Evolutionary conservation across 2,329 filamentous ascomycete species (phyloP), one percentile per base, ranked within the genome.

Genomic region (Penicillium sp.): DNA sequence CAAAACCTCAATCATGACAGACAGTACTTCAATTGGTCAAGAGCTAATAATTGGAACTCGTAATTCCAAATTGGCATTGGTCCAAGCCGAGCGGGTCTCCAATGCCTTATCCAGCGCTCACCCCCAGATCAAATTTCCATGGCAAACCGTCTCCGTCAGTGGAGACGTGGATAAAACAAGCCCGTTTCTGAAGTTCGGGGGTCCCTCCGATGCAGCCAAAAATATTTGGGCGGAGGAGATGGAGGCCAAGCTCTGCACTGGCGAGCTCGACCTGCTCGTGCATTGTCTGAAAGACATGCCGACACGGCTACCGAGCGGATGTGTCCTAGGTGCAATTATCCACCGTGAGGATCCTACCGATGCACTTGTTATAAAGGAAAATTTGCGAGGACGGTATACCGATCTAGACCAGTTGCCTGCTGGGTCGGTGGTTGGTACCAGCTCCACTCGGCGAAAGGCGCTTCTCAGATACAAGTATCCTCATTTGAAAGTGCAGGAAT

Each of bases 261-360:
- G 82, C 54, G 80, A 88, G 63, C 72, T 95, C 59, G 89, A 95
- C 75, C 73, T 93, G 47, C 86, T 95, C 57, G 88, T 95, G 64
- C 92, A 97, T 77, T 90, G 85, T 62, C 79, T 96, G 72, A 97
- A 97, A 80, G 92, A 96, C 75, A 95, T 96, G 88, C 92, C 92
- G 20, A 97, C 92, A 0, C 81, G 84, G 50, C 79, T 96, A n/a
- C 92, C 92, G 2, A 75, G 80, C 1, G 85, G 86, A 51, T 89
- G 89, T 67, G 75, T 79, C 9, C 81, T 96, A 42, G 90, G 88
- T 44, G 87, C 85, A 65, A 87, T 95, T 54, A 85, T 89, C 45
- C 81, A 80, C 63, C 85, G 92, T 55, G 89, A 92, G 76, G 88
- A 91, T 69, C 84, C 88, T 8, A 80, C 87, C 60, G 89, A 92